phyloP scores from a whole-genome alignment of 257 asterid genomes.

The Eucommia ulmoides region DNA sequence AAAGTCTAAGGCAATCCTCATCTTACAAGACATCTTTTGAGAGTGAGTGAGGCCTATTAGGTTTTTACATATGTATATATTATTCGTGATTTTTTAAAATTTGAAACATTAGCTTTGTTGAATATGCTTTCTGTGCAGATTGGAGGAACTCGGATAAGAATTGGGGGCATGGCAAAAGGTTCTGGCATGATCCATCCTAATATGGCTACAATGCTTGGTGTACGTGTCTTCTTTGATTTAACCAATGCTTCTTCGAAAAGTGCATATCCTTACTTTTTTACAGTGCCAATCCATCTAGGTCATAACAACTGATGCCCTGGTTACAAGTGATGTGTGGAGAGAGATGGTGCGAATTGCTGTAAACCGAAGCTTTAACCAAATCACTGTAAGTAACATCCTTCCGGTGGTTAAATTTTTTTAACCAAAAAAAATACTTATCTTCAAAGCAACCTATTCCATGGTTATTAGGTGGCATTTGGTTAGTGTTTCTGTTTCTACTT shows the following conservation, averaged over 20 bases:
- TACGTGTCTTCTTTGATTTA: slow-evolving; percentile 21
- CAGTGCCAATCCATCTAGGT: slow-evolving; percentile 46
- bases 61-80: too few species aligned
- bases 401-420: slow-evolving; percentile 25
- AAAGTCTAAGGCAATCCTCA: too few species aligned
- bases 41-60: too few species aligned
- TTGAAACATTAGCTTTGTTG: slow-evolving; percentile 4
- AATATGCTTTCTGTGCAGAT: slow-evolving; percentile 35
- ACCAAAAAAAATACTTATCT: slow-evolving; percentile 94
- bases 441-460: too few species aligned
- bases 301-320: slow-evolving; percentile 81
- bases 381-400: slow-evolving; percentile 48
- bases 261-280: slow-evolving; percentile 7
- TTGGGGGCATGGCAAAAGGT: slow-evolving; percentile 98
- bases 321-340: slow-evolving; percentile 82
- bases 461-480: too few species aligned
- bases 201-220: slow-evolving; percentile 99
- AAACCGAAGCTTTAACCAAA: slow-evolving; percentile 89
- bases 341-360: slow-evolving; percentile 84
- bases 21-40: too few species aligned
- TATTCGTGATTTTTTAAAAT: too few species aligned
- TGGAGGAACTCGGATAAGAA: slow-evolving; percentile 50
- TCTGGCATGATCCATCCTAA: slow-evolving; percentile 99
- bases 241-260: slow-evolving; percentile 1
- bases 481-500: too few species aligned